Conservation (phyloP, 2,329 filamentous ascomycete genomes). For the Stachybotrys chartarum region DNA sequence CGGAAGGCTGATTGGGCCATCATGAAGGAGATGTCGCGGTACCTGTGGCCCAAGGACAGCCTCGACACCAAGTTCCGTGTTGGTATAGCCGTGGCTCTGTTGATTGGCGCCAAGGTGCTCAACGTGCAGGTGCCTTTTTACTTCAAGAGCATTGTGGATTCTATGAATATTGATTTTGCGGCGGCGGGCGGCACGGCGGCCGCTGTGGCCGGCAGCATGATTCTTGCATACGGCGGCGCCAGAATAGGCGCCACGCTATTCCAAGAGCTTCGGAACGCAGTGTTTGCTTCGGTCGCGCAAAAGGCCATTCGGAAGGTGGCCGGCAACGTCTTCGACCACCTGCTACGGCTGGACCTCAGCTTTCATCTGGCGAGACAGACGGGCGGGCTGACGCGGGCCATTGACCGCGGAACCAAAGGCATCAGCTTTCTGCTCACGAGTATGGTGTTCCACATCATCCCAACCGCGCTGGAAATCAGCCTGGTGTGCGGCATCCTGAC, state of each 20-base stretch:
- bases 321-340: slow-evolving; percentile 83
- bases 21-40: slow-evolving; percentile 94
- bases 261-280: slow-evolving; percentile 89
- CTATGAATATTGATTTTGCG: slow-evolving; percentile 94
- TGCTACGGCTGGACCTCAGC: slow-evolving; percentile 80
- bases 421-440: slow-evolving; percentile 96
- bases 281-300: slow-evolving; percentile 94
- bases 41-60: slow-evolving; percentile 90
- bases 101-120: slow-evolving; percentile 86
- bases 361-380: slow-evolving; percentile 95
- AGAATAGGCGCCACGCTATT: slow-evolving; percentile 84
- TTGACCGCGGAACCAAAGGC: slow-evolving; percentile 95
- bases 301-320: slow-evolving; percentile 92
- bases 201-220: slow-evolving; percentile 85
- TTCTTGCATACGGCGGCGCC: slow-evolving; percentile 84
- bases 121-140: slow-evolving; percentile 99
- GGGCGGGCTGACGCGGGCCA: slow-evolving; percentile 84
- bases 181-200: slow-evolving; percentile 80
- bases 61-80: slow-evolving; percentile 71
- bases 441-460: slow-evolving; percentile 97
- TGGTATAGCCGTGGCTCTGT: slow-evolving; percentile 70
- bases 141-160: slow-evolving; percentile 96
- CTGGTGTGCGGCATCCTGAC: slow-evolving; percentile 96
- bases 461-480: slow-evolving; percentile 86
- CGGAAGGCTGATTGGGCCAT: slow-evolving; percentile 97